Evolutionary conservation across 192 early-diverging fungal genomes (phyloP), one percentile per base, ranked within the genome.

Genomic region (Coemansia sp.): DNA sequence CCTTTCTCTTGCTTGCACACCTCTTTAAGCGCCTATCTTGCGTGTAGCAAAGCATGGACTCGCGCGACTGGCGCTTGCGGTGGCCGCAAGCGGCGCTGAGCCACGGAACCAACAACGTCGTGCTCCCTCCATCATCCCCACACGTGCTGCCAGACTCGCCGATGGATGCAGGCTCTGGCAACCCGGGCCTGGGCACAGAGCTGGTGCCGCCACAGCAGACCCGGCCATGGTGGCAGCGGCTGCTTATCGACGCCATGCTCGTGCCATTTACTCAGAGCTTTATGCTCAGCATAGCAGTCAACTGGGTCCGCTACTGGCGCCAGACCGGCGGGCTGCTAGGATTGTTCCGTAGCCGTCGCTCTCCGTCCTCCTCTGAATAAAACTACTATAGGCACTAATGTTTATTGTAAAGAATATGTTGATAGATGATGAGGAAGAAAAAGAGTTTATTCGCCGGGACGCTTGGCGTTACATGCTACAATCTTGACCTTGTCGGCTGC

Each of bases 401-500:
- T 33, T 32, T 19, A 22, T 17, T 25, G 9, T 19, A 9, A 45
- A 45, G 8, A 45, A 45, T 11, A 45, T n/a, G n/a, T n/a, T n/a
- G n/a, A n/a, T n/a, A n/a, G n/a, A n/a, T n/a, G n/a, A n/a, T n/a
- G 34, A 8, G n/a, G 3, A 3, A 14, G 9, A 35, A 35, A 35
- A 11, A 23, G 5, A n/a, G n/a, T 13, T 58, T 59, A 63, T 53
- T 90, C 86, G 10, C 88, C 88, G 21, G 86, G 85, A 23, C 83
- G 81, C 34, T 79, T 85, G 30, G 85, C 82, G 63, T 87, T 92
- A 54, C 95, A 98, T 2, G 96, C 92, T 37, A 98, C 92, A 56
- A 99, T 86, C 63, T 97, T 97, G 68, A 97, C 86, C 67, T 93
- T 92, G 47, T 97, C 91, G 17, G 87, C 87, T 1, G 80, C 76